A percentile compares a stretch with the other conserved stretches of the same genome.
phyloP scores from a whole-genome alignment of 306 rosid genomes.

The Cyclanthera cordifolia region DNA sequence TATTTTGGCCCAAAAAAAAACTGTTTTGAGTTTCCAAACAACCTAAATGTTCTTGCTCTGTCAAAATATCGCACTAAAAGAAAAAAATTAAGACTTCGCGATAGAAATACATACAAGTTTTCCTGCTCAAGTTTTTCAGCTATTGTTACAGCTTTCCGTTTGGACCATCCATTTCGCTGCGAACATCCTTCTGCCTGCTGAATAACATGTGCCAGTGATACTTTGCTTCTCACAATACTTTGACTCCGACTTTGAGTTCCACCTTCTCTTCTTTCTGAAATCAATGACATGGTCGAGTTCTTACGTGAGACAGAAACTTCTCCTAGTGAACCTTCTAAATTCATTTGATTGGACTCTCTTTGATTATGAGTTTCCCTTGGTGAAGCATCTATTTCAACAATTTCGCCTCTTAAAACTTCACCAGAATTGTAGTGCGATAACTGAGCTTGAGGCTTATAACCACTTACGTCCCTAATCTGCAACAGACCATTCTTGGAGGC shows the following conservation, averaged over 20 bases:
- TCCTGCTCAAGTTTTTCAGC: constrained; percentile 99
- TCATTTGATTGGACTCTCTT: constrained; percentile 24
- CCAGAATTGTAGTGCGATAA: constrained; percentile 22
- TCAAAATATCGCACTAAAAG: not conserved
- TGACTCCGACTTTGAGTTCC: constrained; percentile 54
- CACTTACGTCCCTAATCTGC: constrained; percentile 39
- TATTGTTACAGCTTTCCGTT: constrained; percentile 83
- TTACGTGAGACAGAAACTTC: constrained; percentile 36
- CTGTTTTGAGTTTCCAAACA: not conserved
- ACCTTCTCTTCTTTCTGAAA: constrained; percentile 33
- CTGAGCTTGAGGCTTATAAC: constrained; percentile 30
- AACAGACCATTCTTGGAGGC: constrained; percentile 32
- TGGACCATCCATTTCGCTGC: constrained; percentile 69
- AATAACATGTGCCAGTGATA: constrained; percentile 95
- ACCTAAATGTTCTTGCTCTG: not conserved
- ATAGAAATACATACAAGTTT: constrained; percentile 55
- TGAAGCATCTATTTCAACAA: constrained; percentile 62
- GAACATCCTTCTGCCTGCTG: constrained; percentile 87
- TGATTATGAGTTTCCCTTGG: constrained; percentile 35
- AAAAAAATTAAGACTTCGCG: not conserved
- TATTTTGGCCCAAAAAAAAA: no score
- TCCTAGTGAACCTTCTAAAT: constrained; percentile 30
- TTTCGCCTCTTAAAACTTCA: constrained; percentile 52
- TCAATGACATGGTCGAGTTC: constrained; percentile 27
- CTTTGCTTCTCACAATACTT: constrained; percentile 84